Base-by-base conservation (phyloP, 192 early-diverging fungal species). In the Linnemannia exigua region DNA sequence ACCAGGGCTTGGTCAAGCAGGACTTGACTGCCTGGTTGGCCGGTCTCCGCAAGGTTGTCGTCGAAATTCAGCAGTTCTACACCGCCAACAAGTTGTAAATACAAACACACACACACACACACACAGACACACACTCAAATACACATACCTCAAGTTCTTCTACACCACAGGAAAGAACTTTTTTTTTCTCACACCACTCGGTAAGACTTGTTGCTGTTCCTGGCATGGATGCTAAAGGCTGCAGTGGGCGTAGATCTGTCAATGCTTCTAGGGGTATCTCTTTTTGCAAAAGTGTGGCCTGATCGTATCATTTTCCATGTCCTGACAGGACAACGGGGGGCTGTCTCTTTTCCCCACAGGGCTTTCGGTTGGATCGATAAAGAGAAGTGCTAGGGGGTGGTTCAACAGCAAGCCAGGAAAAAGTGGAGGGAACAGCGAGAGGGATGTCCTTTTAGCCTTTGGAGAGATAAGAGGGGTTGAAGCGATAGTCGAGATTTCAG, bases 21-120 rank as follows among this genome's bases (percentile, higher is more conserved):
- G 87, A 93, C 44, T 91, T 97, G 79, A 87, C 91, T 31, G 76
- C 79, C 38, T 99, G 96, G 95, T 90, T 97, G 52, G 70, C 61
- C 5, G 95, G 94, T 47, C 92, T 99, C 54, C 95, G 97, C 85
- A 86, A 88, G 20, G 86, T 95, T 70, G 91, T 98, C 63, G 88
- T 79, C 51, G 92, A 84, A 58, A 89, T 97, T 58, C 91, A 92
- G 75, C 69, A 66, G 11, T 89, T 95, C 79, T 96, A 95, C 85
- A 81, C 20, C 17, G 74, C 69, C 70, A 80, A 77, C 74, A 80
- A 86, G 38, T 76, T 86, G 73, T 28, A 81, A 46, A 71, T 44
- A 46, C 58, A 31, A 28, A 28, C 9, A 61, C 54, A 11, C 54
- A 7, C 48, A 63, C 9, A 63, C 28, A 63, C 11, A 63, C 28